phyloP scores from a whole-genome alignment of 768 basidiomycete species.

The Russula virescens region DNA sequence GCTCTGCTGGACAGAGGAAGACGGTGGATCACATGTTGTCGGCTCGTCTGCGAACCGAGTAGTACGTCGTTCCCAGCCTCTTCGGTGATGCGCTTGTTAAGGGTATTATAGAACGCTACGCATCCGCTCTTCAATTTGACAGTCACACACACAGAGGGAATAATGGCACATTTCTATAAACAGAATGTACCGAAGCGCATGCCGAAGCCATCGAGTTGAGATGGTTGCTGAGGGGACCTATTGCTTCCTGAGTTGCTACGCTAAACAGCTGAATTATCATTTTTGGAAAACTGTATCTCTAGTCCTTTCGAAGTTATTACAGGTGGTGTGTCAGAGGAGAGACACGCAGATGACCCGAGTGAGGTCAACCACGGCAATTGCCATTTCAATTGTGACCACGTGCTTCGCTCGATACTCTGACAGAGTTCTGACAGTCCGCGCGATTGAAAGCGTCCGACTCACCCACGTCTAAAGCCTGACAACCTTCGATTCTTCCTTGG shows the following conservation, averaged over 20 bases:
- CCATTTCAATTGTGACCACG: conserved; percentile 1
- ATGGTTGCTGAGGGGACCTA: not conserved
- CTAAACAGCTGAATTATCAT: no score
- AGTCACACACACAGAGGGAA: conserved; percentile 54
- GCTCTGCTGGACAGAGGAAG: conserved; percentile 64
- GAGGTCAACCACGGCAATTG: not conserved
- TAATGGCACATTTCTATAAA: conserved; percentile 71
- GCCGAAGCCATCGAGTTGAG: not conserved
- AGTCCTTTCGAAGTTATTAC: not conserved
- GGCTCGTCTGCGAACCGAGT: conserved; percentile 60
- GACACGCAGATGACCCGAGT: not conserved
- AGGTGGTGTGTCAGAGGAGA: not conserved
- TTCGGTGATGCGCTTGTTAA: not conserved
- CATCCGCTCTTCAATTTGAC: conserved; percentile 77
- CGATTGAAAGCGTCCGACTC: not conserved
- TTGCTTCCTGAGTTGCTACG: no score
- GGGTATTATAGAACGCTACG: conserved; percentile 59
- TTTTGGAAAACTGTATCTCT: not conserved
- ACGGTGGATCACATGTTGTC: conserved; percentile 48
- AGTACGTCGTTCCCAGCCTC: conserved; percentile 35
- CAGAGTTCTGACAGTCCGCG: not conserved
- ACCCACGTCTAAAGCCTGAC: no score
- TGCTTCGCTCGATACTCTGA: not conserved
- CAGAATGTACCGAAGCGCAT: conserved; percentile 41
- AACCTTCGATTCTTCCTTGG: not conserved